Percentiles rank a stretch among this genome's conserved stretches.
These are phyloP conservation scores for Wolfiporia cocos DNA, from an alignment of 1,284 basidiomycete genomes.

Conservation along the genomic window DNA sequence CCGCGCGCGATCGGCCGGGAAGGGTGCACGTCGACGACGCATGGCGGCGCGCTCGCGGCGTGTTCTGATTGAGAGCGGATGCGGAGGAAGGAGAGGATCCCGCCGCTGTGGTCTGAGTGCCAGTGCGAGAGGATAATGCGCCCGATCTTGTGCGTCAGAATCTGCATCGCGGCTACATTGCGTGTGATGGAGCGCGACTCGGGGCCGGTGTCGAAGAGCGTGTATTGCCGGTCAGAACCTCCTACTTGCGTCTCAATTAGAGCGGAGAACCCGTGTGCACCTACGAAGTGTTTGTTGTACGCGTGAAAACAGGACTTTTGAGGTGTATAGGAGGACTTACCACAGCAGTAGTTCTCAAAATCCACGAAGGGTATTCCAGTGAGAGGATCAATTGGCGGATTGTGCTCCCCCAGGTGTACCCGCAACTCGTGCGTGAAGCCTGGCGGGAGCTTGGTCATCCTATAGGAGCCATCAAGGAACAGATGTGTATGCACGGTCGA, in stretches of 20 bases:
- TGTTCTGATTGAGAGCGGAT: slow-evolving; percentile 25
- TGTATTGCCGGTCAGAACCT: slow-evolving; percentile 40
- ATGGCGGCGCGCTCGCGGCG: slow-evolving; percentile 21
- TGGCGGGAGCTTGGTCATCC: slow-evolving; percentile 74
- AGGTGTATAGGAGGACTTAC: background rate
- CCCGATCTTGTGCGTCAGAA: slow-evolving; percentile 44
- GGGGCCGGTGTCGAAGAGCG: slow-evolving; percentile 79
- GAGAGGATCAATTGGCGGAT: slow-evolving; percentile 42
- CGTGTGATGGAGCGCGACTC: slow-evolving; percentile 67
- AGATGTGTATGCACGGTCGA: background rate
- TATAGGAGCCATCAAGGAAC: slow-evolving; percentile 24
- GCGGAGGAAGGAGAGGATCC: slow-evolving; percentile 56
- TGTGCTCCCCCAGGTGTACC: slow-evolving; percentile 50
- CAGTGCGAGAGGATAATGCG: slow-evolving; percentile 75
- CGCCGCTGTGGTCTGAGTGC: slow-evolving; percentile 81
- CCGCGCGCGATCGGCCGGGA: slow-evolving; percentile 69
- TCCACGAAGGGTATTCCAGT: slow-evolving; percentile 65
- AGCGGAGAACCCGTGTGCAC: slow-evolving; percentile 78
- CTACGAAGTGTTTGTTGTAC: no score
- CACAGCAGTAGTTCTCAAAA: slow-evolving; percentile 36
- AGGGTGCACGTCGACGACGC: slow-evolving; percentile 70
- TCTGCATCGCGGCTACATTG: slow-evolving; percentile 58
- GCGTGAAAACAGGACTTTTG: background rate
- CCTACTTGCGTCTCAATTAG: slow-evolving; percentile 57
- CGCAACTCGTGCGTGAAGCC: slow-evolving; percentile 71